These are phyloP conservation scores for Sporothrix schenckii DNA, from an alignment of 2,329 filamentous ascomycete species.

Conservation along the genomic window DNA sequence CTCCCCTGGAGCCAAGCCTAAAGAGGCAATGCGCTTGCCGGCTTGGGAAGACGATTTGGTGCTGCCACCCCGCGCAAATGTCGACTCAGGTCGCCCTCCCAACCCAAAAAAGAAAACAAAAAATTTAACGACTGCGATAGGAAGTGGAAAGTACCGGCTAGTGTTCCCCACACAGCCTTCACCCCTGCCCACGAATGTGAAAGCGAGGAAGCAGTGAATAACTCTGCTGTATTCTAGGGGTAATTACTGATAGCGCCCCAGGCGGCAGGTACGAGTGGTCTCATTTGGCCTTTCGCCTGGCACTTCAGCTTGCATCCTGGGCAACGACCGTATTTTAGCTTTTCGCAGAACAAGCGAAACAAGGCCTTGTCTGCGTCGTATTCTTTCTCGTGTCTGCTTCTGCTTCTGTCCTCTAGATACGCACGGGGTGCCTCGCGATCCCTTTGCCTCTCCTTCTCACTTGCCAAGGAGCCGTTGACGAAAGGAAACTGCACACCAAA, in stretches of 20 bases:
- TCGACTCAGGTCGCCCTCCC: conserved; percentile 33
- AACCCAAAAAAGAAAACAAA: conserved; percentile 33
- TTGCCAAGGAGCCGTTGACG: conserved; percentile 7
- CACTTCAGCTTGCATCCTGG: conserved; percentile 13
- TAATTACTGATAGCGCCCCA: background rate
- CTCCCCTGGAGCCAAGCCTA: conserved; percentile 33
- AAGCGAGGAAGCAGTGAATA: conserved; percentile 1
- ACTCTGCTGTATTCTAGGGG: background rate
- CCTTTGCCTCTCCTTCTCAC: background rate
- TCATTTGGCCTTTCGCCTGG: conserved; percentile 2
- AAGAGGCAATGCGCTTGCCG: conserved; percentile 25
- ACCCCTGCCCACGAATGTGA: conserved; percentile 23
- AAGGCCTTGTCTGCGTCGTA: conserved; percentile 2
- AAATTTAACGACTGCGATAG: conserved; percentile 7
- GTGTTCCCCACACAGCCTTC: conserved; percentile 23
- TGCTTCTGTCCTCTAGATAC: conserved; percentile 13
- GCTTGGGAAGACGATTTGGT: conserved; percentile 25
- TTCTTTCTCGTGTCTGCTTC: background rate
- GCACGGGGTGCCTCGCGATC: conserved; percentile 24
- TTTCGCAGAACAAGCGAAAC: conserved; percentile 21
- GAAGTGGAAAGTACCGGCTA: conserved; percentile 11
- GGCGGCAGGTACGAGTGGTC: background rate
- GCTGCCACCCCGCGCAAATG: conserved; percentile 16
- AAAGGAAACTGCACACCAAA: conserved; percentile 5
- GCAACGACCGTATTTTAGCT: background rate